Percentiles rank a stretch among this genome's conserved stretches.
Conservation (phyloP, 2,329 filamentous ascomycete genomes). For the Bipolaris gigantea region DNA sequence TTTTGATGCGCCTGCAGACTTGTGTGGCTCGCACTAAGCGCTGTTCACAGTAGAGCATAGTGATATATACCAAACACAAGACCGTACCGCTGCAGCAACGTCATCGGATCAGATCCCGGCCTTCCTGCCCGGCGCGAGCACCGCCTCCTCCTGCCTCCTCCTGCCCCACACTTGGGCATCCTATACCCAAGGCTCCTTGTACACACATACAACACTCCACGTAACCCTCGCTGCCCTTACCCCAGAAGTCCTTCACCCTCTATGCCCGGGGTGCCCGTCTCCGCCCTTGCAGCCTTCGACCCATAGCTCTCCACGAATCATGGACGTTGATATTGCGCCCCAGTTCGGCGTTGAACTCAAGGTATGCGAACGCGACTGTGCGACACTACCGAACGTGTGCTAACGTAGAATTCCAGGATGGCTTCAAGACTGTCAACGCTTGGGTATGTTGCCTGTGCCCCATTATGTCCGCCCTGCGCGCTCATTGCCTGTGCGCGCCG, state of each 20-base stretch:
- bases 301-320: constrained; percentile 45
- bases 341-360: constrained; percentile 94
- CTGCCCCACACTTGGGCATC: constrained; percentile 35
- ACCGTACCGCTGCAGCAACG: constrained; percentile 1
- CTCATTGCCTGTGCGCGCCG: constrained; percentile 13
- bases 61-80: not conserved
- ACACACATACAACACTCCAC: constrained; percentile 17
- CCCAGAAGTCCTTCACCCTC: constrained; percentile 21
- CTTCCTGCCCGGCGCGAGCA: constrained; percentile 28
- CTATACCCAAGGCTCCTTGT: constrained; percentile 15
- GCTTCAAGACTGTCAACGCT: constrained; percentile 89
- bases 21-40: not conserved
- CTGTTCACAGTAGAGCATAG: not conserved
- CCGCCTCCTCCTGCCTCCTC: constrained; percentile 28
- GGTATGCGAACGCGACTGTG: constrained; percentile 55
- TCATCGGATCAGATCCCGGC: constrained; percentile 25
- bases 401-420: constrained; percentile 66
- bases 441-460: constrained; percentile 63
- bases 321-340: constrained; percentile 82
- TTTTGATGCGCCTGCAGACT: constrained; percentile 4
- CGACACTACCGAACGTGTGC: constrained; percentile 22
- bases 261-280: constrained; percentile 32
- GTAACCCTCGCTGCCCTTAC: constrained; percentile 24
- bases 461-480: not conserved
- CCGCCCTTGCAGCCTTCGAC: constrained; percentile 20